phyloP scores from a whole-genome alignment of 371 early-diverging fungal genomes.

The Amoeboradix gromovi region DNA sequence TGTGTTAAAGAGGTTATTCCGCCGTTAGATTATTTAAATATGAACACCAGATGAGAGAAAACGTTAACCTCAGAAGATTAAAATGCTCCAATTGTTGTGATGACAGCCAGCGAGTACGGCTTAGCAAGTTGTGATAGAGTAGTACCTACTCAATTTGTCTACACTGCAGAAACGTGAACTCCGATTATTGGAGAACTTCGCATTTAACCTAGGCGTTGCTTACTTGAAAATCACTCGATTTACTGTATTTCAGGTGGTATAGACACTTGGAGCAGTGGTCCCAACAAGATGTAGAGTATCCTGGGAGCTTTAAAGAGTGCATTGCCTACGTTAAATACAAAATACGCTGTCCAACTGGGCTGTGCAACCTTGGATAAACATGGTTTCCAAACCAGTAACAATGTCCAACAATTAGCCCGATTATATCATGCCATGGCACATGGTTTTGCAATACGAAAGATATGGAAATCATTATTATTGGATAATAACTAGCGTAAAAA shows the following conservation, averaged over 20 bases:
- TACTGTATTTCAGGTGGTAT: neutral
- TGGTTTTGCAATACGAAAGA: slow-evolving; percentile 35
- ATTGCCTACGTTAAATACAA: neutral
- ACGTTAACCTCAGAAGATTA: no score
- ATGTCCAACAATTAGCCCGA: slow-evolving; percentile 67
- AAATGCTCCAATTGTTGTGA: no score
- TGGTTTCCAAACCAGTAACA: slow-evolving; percentile 75
- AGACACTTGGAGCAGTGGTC: neutral
- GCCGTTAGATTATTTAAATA: no score
- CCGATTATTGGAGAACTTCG: no score
- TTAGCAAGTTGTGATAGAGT: no score
- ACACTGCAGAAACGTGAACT: no score
- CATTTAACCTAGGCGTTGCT: no score
- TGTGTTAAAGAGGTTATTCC: no score
- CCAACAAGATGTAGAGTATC: neutral
- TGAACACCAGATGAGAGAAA: no score
- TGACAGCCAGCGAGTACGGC: no score
- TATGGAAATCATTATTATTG: slow-evolving; percentile 60
- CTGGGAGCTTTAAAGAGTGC: neutral
- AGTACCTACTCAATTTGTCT: no score
- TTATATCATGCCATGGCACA: slow-evolving; percentile 43
- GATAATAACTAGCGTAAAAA: slow-evolving; percentile 69
- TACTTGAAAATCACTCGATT: no score
- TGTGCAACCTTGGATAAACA: slow-evolving; percentile 48
- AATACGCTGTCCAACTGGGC: neutral